Evolutionary conservation across 1,139 yeast species (phyloP).

Genomic region (Yamadazyma atlantica): DNA sequence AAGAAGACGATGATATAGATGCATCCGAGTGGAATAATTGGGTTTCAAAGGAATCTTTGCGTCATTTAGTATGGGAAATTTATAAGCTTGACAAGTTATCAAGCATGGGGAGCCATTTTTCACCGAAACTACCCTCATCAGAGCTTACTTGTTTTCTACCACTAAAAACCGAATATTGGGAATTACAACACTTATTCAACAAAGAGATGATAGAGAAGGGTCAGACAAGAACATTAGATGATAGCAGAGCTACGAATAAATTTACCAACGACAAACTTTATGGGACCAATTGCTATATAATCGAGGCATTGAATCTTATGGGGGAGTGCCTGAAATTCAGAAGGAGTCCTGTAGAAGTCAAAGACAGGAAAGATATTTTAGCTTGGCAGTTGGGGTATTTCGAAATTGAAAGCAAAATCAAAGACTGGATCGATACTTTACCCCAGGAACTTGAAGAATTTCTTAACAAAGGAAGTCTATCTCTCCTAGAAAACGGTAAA

Average conservation of each 20-base stretch:
- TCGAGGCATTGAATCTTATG: conserved; percentile 17
- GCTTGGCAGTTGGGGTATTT: conserved; percentile 18
- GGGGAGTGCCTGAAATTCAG: conserved; percentile 14
- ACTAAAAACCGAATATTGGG: conserved; percentile 12
- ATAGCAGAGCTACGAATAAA: conserved; percentile 3
- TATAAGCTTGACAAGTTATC: conserved; percentile 21
- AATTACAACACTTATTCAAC: conserved; percentile 8
- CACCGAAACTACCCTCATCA: conserved; percentile 10
- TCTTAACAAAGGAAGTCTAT: conserved; percentile 7
- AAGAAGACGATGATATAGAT: conserved; percentile 6
- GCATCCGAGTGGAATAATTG: conserved; percentile 19
- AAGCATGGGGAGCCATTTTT: conserved; percentile 16
- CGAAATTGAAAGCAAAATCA: conserved; percentile 15
- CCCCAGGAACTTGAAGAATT: conserved; percentile 9
- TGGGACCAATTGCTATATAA: conserved; percentile 14
- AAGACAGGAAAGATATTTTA: conserved; percentile 15
- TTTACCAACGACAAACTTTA: conserved; percentile 9
- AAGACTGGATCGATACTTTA: conserved; percentile 12
- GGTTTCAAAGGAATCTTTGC: conserved; percentile 21
- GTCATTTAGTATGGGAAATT: conserved; percentile 28
- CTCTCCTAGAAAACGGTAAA: conserved; percentile 2
- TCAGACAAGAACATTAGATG: conserved; percentile 10
- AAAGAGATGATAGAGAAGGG: conserved; percentile 9
- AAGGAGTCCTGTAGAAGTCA: conserved; percentile 15
- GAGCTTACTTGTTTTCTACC: conserved; percentile 13